Evolutionary conservation across 495 filamentous ascomycete genomes (phyloP), one percentile per base, ranked within the genome.

Genomic region (Podospora didyma): DNA sequence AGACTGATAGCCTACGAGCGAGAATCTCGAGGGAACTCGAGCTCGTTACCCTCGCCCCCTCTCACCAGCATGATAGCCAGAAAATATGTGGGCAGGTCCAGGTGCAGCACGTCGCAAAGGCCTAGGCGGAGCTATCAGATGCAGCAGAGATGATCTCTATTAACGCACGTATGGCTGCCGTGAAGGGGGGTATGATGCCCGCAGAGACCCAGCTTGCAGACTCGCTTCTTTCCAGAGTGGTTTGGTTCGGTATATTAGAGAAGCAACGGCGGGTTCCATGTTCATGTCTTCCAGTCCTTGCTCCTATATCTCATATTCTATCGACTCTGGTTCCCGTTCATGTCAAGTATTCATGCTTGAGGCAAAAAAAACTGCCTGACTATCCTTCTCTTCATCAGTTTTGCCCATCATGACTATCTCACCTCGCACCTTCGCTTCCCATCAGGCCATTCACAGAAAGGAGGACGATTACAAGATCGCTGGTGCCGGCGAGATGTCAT

Each of bases 101-200:
- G 28, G 35, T 57, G 26, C 39, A 34, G 47, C 23, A 24, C 48
- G 22, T 56, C 48, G 37, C 10, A 24, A 24, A 37, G 21, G 47
- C 39, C 14, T 42, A 1, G 49, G 22, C 51, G 44, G 28, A 54
- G n/a, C 62, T 53, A 49, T 52, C 51, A 34, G 24, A 61, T 51
- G 48, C 54, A 48, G 58, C 39, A 44, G 52, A n/a, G 51, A 51
- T 48, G 62, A 65, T 65, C 62, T 44, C 46, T 53, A 52, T 57
- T 53, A 49, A 53, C 12, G 22, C 37, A 44, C n/a, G n/a, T n/a
- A n/a, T n/a, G 31, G 26, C 46, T 24, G 52, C 39, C 39, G 14
- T 16, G 14, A 1, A 14, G 39, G n/a, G 39, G n/a, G 39, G 34
- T 37, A 14, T 4, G 4, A 31, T 42, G n/a, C 2, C n/a, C n/a